A percentile compares a stretch with the other conserved stretches of the same genome.
Conservation (phyloP, 371 early-diverging fungal species). For the Actinomortierella wolfii region DNA sequence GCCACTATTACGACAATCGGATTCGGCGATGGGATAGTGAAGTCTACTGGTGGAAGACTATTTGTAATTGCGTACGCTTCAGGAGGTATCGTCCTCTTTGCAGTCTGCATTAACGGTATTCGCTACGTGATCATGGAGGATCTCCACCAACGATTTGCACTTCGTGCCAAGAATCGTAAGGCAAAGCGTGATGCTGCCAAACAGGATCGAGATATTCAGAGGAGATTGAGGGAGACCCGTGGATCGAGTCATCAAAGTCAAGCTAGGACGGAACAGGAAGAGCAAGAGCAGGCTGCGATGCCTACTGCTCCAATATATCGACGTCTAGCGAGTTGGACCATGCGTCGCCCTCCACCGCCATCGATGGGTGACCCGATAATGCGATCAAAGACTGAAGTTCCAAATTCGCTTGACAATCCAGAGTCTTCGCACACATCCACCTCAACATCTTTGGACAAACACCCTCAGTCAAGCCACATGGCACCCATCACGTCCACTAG, state of each 20-base stretch:
- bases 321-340: no score
- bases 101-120: conserved; percentile 23
- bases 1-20: conserved; percentile 42
- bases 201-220: conserved; percentile 6
- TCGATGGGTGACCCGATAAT: no score
- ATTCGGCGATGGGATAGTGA: conserved; percentile 20
- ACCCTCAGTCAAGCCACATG: no score
- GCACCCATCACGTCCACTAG: no score
- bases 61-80: conserved; percentile 32
- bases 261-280: no score
- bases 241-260: conserved; percentile 4
- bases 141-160: conserved; percentile 18
- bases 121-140: conserved; percentile 40
- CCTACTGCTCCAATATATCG: no score
- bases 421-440: no score
- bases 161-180: conserved; percentile 21
- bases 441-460: no score
- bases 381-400: no score
- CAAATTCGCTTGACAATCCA: no score
- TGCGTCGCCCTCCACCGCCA: no score
- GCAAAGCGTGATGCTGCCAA: conserved; percentile 17
- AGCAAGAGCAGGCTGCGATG: no score
- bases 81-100: conserved; percentile 38
- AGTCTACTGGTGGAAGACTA: conserved; percentile 19
- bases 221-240: neutral